Percentiles rank a stretch among this genome's conserved stretches.
phyloP scores from a whole-genome alignment of 2,329 filamentous ascomycete species.

The Lomentospora prolificans region DNA sequence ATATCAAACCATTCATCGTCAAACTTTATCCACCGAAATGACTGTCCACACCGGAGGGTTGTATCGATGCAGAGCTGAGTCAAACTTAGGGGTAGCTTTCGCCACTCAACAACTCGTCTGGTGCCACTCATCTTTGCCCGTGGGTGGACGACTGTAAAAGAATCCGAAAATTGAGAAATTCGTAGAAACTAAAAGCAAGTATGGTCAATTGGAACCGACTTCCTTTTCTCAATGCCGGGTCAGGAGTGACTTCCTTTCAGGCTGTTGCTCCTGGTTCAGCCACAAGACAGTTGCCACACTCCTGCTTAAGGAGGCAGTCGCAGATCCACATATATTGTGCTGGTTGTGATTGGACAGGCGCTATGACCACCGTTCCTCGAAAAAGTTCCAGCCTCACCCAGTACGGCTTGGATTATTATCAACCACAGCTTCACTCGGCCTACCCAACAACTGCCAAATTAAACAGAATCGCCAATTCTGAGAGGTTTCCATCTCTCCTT shows the following conservation, averaged over 20 bases:
- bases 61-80: conserved; percentile 91
- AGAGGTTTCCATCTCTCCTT: conserved; percentile 6
- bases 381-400: conserved; percentile 8
- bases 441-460: too few relatives aligned
- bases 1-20: conserved; percentile 64
- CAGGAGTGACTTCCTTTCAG: too few relatives aligned
- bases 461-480: neutral
- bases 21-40: conserved; percentile 88
- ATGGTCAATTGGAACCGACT: too few relatives aligned
- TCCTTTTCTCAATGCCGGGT: too few relatives aligned
- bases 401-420: neutral
- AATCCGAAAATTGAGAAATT: too few relatives aligned
- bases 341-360: neutral
- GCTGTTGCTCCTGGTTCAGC: too few relatives aligned
- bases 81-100: conserved; percentile 71
- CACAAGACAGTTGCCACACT: neutral
- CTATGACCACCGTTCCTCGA: conserved; percentile 2
- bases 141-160: neutral
- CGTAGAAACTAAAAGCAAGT: too few relatives aligned
- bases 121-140: neutral
- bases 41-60: conserved; percentile 87
- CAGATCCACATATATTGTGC: neutral
- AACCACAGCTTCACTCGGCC: neutral
- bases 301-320: neutral
- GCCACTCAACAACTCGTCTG: conserved; percentile 60